Evolutionary conservation across 768 basidiomycete genomes (phyloP).

Genomic region (Crepidotus variabilis): DNA sequence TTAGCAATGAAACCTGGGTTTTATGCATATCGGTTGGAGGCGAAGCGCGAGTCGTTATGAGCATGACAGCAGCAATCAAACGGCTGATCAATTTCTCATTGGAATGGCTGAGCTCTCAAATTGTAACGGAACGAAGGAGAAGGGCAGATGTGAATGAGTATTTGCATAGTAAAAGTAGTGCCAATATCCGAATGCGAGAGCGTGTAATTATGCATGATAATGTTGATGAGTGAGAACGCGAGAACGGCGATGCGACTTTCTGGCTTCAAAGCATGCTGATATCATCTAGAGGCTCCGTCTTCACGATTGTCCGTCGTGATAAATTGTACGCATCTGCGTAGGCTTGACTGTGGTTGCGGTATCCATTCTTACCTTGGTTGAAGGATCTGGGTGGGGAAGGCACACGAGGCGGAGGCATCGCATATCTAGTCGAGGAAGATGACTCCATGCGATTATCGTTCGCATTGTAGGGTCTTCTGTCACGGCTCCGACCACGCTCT

Average conservation of each 20-base stretch:
- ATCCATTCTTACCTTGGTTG: background rate
- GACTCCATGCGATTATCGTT: background rate
- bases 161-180: too few species aligned
- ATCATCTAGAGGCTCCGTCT: background rate
- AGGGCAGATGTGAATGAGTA: too few species aligned
- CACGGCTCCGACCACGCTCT: background rate
- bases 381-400: background rate
- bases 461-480: background rate
- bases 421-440: background rate
- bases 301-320: background rate
- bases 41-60: too few species aligned
- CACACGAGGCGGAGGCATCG: background rate
- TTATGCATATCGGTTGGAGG: too few species aligned
- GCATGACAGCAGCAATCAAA: too few species aligned
- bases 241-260: background rate
- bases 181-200: too few species aligned
- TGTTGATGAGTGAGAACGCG: background rate
- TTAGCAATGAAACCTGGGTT: too few species aligned
- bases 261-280: background rate
- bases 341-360: background rate
- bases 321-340: background rate
- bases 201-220: background rate
- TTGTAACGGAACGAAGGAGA: too few species aligned
- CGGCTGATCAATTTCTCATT: too few species aligned
- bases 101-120: too few species aligned